phyloP scores from a whole-genome alignment of 768 basidiomycete genomes.

The Russula virescens region DNA sequence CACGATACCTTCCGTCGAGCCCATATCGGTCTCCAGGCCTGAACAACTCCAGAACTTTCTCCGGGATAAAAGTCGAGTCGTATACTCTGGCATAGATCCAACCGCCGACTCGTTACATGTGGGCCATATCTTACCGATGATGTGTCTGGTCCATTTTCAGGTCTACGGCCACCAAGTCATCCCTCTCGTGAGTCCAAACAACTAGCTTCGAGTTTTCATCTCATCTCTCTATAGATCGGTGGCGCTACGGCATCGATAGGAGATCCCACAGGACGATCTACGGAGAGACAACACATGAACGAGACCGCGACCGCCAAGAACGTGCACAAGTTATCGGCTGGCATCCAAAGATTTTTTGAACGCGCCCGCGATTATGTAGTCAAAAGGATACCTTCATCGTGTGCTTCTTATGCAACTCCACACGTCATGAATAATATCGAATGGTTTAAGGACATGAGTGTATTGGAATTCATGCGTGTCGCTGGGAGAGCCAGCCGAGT shows the following conservation, averaged over 20 bases:
- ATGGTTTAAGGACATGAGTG: slow-evolving; percentile 68
- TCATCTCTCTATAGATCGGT: slow-evolving; percentile 60
- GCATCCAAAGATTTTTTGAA: slow-evolving; percentile 68
- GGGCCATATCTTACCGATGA: slow-evolving; percentile 86
- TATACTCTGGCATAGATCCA: slow-evolving; percentile 91
- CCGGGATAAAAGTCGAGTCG: slow-evolving; percentile 36
- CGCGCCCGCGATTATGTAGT: slow-evolving; percentile 58
- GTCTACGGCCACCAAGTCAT: slow-evolving; percentile 77
- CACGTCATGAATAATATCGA: slow-evolving; percentile 60
- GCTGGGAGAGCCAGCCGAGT: slow-evolving; percentile 79
- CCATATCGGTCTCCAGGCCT: slow-evolving; percentile 6
- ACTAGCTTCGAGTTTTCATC: neutral
- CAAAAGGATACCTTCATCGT: slow-evolving; percentile 8
- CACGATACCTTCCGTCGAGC: neutral
- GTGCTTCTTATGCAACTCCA: slow-evolving; percentile 25
- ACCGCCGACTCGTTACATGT: slow-evolving; percentile 87
- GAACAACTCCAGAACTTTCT: slow-evolving; percentile 20
- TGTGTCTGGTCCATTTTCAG: slow-evolving; percentile 84
- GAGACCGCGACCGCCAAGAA: slow-evolving; percentile 58
- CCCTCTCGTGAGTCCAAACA: slow-evolving; percentile 59
- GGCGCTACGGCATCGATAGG: slow-evolving; percentile 96
- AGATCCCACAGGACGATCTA: slow-evolving; percentile 86
- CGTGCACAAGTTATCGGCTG: slow-evolving; percentile 52
- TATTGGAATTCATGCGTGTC: slow-evolving; percentile 79
- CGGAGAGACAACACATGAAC: slow-evolving; percentile 70